phyloP scores from a whole-genome alignment of 148 eudicot species.

The Nepenthes gracilis region DNA sequence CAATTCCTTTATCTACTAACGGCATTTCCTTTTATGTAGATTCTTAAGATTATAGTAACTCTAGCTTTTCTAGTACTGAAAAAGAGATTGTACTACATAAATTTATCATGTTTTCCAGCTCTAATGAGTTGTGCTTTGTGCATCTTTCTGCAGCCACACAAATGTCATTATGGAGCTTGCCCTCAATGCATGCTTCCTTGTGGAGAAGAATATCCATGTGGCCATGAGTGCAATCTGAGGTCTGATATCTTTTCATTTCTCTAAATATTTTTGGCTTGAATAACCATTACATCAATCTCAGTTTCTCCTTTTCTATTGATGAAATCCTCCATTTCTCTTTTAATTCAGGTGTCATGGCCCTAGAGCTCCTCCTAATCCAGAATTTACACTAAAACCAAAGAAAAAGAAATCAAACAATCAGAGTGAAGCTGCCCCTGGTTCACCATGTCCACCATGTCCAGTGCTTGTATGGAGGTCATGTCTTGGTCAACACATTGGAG shows the following conservation, averaged over 20 bases:
- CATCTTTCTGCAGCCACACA: conserved; percentile 63
- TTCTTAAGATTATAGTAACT: no score
- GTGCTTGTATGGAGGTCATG: conserved; percentile 93
- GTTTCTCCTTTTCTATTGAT: background rate
- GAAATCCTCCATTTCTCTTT: background rate
- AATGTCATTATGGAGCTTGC: conserved; percentile 98
- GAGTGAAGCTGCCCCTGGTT: conserved; percentile 65
- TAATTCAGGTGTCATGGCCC: conserved; percentile 87
- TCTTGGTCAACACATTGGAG: conserved; percentile 78
- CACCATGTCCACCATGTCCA: conserved; percentile 87
- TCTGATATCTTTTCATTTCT: conserved; percentile 8
- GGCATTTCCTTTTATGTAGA: no score
- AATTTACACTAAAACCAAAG: conserved; percentile 83
- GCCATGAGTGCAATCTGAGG: conserved; percentile 85
- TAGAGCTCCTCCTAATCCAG: conserved; percentile 72
- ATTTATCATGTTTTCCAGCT: no score
- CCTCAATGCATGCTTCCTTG: conserved; percentile 76
- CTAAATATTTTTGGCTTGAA: background rate
- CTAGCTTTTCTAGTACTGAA: no score
- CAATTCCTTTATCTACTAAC: no score
- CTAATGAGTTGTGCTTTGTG: no score
- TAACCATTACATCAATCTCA: background rate
- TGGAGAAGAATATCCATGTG: conserved; percentile 77
- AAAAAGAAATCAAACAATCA: conserved; percentile 52
- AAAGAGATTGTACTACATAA: no score